Evolutionary conservation across 1,284 basidiomycete species (phyloP), one percentile per base, ranked within the genome.

Genomic region (Cystobasidiaceae sp.): DNA sequence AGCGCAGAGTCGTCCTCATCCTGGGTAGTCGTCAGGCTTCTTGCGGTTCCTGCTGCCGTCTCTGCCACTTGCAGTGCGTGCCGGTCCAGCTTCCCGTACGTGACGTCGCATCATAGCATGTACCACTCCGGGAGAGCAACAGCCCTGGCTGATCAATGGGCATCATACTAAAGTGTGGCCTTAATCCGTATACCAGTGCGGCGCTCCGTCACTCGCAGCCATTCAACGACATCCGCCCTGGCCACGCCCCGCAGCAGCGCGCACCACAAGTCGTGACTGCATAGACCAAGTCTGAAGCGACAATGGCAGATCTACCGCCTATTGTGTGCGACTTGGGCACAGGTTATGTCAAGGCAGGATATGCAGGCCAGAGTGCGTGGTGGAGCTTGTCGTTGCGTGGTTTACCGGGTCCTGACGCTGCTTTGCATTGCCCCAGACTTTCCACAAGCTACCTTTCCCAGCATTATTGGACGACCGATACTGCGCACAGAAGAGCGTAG

Each of bases 321-420:
- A 81, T 97, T 69, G 93, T 97, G 62, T 91, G 97, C 57, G 93
- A 97, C 77, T 97, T 97, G 73, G 94, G 94, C 77, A 97, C 94
- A 55, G 94, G 93, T 68, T 96, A 94, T 76, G 94, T 98, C 75
- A 98, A 97, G 83, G 93, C 94, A 50, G 94, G 94, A 66, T 98
- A 91, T 77, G 93, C 93, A 66, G 96, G 93, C 69, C 93, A 90
- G 72, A 96, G 71, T 74, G 30, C 60, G 71, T 62, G 19, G 32
- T 30, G 23, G 52, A 34, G 23, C 43, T 32, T 6, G 41, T 1
- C n/a, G 11, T 6, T 3, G 15, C 6, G 9, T 17, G 17, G 11
- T 30, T 27, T 15, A 48, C 30, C 9, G 21, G 44, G 37, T 30
- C 48, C 25, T 51, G 33, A 33, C 45, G 71, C 63, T 71, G 70